Percentiles rank a stretch among this genome's conserved stretches.
phyloP scores from a whole-genome alignment of 495 filamentous ascomycete species.

The Talaromyces ruber region DNA sequence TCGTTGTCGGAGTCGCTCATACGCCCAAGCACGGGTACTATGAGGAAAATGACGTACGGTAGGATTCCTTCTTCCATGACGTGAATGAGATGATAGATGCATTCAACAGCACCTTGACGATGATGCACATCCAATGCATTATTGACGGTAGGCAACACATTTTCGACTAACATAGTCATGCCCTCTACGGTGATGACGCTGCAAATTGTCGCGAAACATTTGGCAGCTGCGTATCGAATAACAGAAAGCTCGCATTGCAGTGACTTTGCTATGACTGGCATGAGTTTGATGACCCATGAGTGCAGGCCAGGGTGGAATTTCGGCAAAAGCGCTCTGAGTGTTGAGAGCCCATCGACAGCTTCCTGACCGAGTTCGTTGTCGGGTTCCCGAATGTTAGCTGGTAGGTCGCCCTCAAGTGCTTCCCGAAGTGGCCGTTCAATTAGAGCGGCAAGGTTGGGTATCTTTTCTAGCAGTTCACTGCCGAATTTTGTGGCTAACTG shows the following conservation, averaged over 20 bases:
- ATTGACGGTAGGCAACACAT: constrained; percentile 81
- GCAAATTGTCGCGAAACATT: constrained; percentile 95
- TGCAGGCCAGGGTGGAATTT: constrained; percentile 68
- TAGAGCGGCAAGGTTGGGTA: constrained; percentile 69
- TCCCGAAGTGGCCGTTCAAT: constrained; percentile 72
- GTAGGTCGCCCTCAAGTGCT: constrained; percentile 62
- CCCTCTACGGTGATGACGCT: constrained; percentile 89
- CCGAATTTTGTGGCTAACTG: constrained; percentile 76
- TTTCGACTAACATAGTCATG: constrained; percentile 92
- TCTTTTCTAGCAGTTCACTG: constrained; percentile 59
- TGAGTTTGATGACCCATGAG: constrained; percentile 66
- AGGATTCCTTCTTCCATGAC: constrained; percentile 97
- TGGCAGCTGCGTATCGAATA: constrained; percentile 91
- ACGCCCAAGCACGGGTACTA: constrained; percentile 94
- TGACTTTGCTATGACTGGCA: constrained; percentile 81
- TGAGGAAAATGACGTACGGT: constrained; percentile 97
- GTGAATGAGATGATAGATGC: constrained; percentile 89
- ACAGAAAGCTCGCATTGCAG: constrained; percentile 81
- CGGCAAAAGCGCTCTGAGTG: constrained; percentile 80
- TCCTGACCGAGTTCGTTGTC: constrained; percentile 74
- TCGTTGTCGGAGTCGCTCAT: constrained; percentile 99
- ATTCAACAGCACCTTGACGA: constrained; percentile 90
- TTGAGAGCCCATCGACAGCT: constrained; percentile 87
- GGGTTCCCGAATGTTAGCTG: constrained; percentile 57
- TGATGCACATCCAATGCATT: constrained; percentile 76